phyloP scores from a whole-genome alignment of 306 rosid genomes.

The Urtica urens region DNA sequence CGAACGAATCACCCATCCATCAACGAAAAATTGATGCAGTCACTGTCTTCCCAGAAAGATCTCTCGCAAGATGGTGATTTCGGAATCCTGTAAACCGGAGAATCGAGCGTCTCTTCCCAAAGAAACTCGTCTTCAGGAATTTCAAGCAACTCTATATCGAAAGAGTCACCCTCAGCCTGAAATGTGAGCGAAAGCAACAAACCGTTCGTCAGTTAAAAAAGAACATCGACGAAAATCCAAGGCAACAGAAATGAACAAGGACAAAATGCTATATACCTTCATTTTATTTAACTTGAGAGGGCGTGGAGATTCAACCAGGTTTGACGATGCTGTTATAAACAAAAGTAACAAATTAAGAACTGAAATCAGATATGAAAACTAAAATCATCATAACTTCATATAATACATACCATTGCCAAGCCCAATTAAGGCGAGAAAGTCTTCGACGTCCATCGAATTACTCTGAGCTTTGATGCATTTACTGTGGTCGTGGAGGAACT shows the following conservation, averaged over 20 bases:
- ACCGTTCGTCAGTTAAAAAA: background rate
- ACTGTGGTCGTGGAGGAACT: conserved; percentile 34
- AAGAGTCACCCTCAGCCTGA: conserved; percentile 20
- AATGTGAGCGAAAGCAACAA: background rate
- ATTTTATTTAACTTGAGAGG: conserved; percentile 11
- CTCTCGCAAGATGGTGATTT: conserved; percentile 14
- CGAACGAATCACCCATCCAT: conserved; percentile 11
- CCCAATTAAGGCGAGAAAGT: conserved; percentile 31
- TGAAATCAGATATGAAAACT: background rate
- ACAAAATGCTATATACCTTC: no score
- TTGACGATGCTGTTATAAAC: conserved; percentile 22
- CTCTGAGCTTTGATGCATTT: conserved; percentile 38
- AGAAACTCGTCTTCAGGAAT: conserved; percentile 24
- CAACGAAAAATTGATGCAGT: conserved; percentile 35
- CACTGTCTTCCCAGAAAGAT: conserved; percentile 27
- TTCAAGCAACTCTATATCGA: conserved; percentile 26
- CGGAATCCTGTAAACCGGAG: conserved; percentile 34
- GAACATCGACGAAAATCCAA: background rate
- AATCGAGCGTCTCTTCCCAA: conserved; percentile 11
- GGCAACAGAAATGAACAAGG: background rate
- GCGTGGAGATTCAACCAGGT: conserved; percentile 20
- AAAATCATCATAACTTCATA: background rate
- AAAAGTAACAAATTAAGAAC: background rate
- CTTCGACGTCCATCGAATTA: conserved; percentile 13
- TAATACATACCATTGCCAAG: conserved; percentile 32